A percentile compares a stretch with the other conserved stretches of the same genome.
These are phyloP conservation scores for Arthromyces matolae DNA, from an alignment of 768 basidiomycete species.

Conservation along the genomic window DNA sequence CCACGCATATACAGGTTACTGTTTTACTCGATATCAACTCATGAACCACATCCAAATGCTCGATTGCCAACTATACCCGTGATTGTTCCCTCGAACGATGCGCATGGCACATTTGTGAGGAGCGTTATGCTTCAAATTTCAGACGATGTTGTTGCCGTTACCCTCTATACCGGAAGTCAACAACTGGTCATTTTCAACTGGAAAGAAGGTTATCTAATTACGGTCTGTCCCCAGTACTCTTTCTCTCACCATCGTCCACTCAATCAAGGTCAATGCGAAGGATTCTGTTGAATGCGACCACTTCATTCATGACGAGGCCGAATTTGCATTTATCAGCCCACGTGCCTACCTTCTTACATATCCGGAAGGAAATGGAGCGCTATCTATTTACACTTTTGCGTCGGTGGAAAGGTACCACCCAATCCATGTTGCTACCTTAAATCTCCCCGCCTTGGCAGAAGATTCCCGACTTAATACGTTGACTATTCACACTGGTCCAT, in stretches of 20 bases:
- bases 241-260: too few relatives aligned
- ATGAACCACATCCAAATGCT: constrained; percentile 41
- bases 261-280: too few relatives aligned
- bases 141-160: constrained; percentile 50
- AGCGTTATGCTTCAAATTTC: constrained; percentile 47
- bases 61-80: constrained; percentile 23
- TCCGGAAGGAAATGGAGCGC: constrained; percentile 26
- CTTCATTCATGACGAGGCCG: constrained; percentile 25
- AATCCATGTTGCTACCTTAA: constrained; percentile 11
- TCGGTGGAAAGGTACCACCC: constrained; percentile 4
- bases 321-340: constrained; percentile 45
- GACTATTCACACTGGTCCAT: constrained; percentile 31
- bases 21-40: constrained; percentile 41
- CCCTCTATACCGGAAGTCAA: constrained; percentile 28
- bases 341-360: constrained; percentile 43
- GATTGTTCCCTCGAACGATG: constrained; percentile 19
- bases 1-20: constrained; percentile 28
- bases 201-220: constrained; percentile 16
- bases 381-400: constrained; percentile 42
- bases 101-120: constrained; percentile 18
- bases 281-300: constrained; percentile 3
- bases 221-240: too few relatives aligned
- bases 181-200: constrained; percentile 24
- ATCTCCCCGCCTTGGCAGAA: constrained; percentile 13
- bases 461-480: constrained; percentile 12